These are phyloP conservation scores for Huiozyma sinensis DNA, from an alignment of 805 yeast species.

Conservation along the genomic window DNA sequence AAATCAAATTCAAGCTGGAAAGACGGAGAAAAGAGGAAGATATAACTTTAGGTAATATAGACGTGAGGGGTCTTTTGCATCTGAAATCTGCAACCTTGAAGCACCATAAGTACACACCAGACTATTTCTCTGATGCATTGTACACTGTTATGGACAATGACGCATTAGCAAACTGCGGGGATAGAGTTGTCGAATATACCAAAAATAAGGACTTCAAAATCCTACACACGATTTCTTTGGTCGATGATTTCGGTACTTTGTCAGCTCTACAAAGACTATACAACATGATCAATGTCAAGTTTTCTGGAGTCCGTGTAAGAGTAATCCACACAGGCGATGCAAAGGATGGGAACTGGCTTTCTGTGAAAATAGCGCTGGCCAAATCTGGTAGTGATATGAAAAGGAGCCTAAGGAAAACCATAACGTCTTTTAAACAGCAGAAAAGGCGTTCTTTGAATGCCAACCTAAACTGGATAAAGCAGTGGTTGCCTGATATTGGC, in stretches of 20 bases:
- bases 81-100: constrained; percentile 30
- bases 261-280: constrained; percentile 36
- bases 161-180: constrained; percentile 9
- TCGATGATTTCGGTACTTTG: constrained; percentile 43
- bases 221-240: constrained; percentile 37
- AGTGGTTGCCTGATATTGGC: constrained; percentile 23
- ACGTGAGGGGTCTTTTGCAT: constrained; percentile 24
- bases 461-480: constrained; percentile 4
- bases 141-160: constrained; percentile 24
- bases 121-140: constrained; percentile 25
- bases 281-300: constrained; percentile 17
- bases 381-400: neutral
- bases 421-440: neutral
- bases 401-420: neutral
- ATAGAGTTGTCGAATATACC: constrained; percentile 4
- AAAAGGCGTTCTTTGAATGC: neutral
- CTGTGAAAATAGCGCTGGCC: constrained; percentile 4
- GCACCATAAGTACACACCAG: constrained; percentile 43
- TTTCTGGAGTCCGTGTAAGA: constrained; percentile 32
- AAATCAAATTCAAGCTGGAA: constrained; percentile 15
- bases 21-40: constrained; percentile 5
- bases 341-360: constrained; percentile 14
- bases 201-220: constrained; percentile 14
- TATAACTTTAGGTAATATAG: constrained; percentile 3
- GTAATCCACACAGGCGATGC: constrained; percentile 24